Evolutionary conservation across 1,284 basidiomycete species (phyloP).

Genomic region (Leccinum griseonigrum): DNA sequence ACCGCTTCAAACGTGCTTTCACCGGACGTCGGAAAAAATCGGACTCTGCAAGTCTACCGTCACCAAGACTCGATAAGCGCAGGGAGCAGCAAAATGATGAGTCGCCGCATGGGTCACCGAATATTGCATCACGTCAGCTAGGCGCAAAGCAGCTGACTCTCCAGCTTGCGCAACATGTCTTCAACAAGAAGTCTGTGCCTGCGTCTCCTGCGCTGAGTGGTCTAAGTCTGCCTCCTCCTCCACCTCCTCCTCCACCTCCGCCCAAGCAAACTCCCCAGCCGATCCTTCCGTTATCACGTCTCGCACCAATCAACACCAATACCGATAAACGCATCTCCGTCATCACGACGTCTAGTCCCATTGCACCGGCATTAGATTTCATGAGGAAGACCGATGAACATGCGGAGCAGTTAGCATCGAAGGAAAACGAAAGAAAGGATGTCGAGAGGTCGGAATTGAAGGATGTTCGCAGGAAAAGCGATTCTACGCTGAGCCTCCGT

Average conservation of each 20-base stretch:
- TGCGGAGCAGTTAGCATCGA: constrained; percentile 18
- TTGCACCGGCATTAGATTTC: constrained; percentile 35
- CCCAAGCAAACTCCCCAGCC: constrained; percentile 34
- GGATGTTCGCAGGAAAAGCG: constrained; percentile 70
- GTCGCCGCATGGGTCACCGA: constrained; percentile 22
- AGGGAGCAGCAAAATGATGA: constrained; percentile 25
- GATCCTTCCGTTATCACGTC: constrained; percentile 13
- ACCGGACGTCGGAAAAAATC: constrained; percentile 62
- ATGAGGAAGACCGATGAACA: constrained; percentile 33
- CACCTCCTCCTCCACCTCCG: constrained; percentile 32
- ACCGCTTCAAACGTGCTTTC: constrained; percentile 63
- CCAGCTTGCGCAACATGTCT: constrained; percentile 43
- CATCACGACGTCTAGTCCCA: constrained; percentile 33
- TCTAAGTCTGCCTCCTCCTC: constrained; percentile 26
- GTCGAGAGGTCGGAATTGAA: constrained; percentile 52
- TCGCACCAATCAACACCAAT: constrained; percentile 25
- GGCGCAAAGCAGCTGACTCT: constrained; percentile 35
- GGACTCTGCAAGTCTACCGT: constrained; percentile 39
- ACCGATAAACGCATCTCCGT: constrained; percentile 31
- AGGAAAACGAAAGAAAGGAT: constrained; percentile 31
- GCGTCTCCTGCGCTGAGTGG: constrained; percentile 30
- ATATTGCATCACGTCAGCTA: constrained; percentile 24
- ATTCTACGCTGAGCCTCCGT: constrained; percentile 69
- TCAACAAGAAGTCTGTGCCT: constrained; percentile 36
- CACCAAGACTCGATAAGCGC: constrained; percentile 30